Percentiles rank a stretch among this genome's conserved stretches.
Conservation (phyloP, 495 filamentous ascomycete species). For the Trichocladium uniseriatum region DNA sequence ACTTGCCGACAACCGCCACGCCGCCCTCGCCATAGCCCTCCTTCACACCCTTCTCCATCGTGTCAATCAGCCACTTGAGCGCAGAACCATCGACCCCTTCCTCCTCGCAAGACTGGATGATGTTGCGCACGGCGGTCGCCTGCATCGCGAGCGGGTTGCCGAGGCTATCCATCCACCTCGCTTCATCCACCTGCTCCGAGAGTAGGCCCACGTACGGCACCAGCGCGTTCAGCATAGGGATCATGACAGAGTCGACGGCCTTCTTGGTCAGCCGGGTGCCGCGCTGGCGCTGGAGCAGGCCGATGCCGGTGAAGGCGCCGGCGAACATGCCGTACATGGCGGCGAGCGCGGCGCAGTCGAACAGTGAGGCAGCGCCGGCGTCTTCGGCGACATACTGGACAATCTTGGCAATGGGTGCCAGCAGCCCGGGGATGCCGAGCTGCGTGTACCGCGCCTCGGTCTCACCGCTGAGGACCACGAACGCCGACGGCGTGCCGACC, state of each 20-base stretch:
- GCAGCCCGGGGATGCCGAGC: neutral
- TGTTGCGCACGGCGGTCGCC: slow-evolving; percentile 5
- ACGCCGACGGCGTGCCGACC: slow-evolving; percentile 6
- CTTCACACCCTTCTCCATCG: slow-evolving; percentile 9
- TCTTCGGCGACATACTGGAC: slow-evolving; percentile 7
- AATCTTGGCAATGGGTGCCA: neutral
- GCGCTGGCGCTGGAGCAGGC: slow-evolving; percentile 1
- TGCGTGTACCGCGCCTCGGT: neutral
- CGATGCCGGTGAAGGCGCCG: slow-evolving; percentile 11
- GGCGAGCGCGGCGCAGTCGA: slow-evolving; percentile 10
- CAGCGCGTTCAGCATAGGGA: slow-evolving; percentile 11
- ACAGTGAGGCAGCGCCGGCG: slow-evolving; percentile 6
- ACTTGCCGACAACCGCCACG: neutral
- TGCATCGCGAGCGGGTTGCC: slow-evolving; percentile 15
- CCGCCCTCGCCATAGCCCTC: slow-evolving; percentile 1
- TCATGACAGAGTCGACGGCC: neutral
- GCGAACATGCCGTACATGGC: slow-evolving; percentile 17
- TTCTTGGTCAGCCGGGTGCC: neutral
- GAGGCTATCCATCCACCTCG: slow-evolving; percentile 11
- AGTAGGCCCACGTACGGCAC: slow-evolving; percentile 10
- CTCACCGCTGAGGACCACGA: slow-evolving; percentile 11
- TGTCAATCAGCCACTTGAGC: neutral
- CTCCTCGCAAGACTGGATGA: slow-evolving; percentile 10
- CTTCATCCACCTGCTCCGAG: slow-evolving; percentile 5
- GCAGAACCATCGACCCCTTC: slow-evolving; percentile 9